These are phyloP conservation scores for Tricholoma hemisulphureum DNA, from an alignment of 768 basidiomycete genomes.

Conservation along the genomic window DNA sequence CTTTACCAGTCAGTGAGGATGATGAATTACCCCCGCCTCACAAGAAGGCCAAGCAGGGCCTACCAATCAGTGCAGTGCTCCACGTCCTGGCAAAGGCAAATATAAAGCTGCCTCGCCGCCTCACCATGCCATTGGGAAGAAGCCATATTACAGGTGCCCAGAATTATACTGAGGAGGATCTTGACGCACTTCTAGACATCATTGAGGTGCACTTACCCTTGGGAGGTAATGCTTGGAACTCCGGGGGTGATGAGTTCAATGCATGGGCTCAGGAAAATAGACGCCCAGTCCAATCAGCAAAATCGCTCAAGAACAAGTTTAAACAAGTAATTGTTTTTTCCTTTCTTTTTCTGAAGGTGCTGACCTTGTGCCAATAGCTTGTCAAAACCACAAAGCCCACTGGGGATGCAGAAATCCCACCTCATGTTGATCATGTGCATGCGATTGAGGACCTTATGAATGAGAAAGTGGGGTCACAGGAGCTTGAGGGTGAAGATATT, in stretches of 20 bases:
- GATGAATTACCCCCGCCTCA: not conserved
- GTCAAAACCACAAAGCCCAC: not conserved
- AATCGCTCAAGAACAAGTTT: not conserved
- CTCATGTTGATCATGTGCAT: not conserved
- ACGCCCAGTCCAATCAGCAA: not conserved
- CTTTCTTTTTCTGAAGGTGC: not conserved
- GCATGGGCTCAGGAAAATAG: not conserved
- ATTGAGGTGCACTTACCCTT: not conserved
- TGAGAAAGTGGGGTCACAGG: not conserved
- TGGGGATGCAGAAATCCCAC: not conserved
- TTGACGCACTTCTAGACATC: not conserved
- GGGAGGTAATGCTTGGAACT: not conserved
- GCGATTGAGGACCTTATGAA: not conserved
- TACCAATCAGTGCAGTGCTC: not conserved
- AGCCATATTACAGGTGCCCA: not conserved
- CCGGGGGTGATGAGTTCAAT: not conserved
- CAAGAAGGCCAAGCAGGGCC: not conserved
- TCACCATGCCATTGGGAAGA: not conserved
- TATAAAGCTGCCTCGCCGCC: not conserved
- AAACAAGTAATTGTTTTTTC: not conserved
- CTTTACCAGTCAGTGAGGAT: not conserved
- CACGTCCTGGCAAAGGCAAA: not conserved
- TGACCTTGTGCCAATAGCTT: not conserved
- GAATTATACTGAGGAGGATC: not conserved
- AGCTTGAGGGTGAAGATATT: not conserved